These are phyloP conservation scores for Hypoxylon fragiforme DNA, from an alignment of 495 filamentous ascomycete genomes.

Conservation along the genomic window DNA sequence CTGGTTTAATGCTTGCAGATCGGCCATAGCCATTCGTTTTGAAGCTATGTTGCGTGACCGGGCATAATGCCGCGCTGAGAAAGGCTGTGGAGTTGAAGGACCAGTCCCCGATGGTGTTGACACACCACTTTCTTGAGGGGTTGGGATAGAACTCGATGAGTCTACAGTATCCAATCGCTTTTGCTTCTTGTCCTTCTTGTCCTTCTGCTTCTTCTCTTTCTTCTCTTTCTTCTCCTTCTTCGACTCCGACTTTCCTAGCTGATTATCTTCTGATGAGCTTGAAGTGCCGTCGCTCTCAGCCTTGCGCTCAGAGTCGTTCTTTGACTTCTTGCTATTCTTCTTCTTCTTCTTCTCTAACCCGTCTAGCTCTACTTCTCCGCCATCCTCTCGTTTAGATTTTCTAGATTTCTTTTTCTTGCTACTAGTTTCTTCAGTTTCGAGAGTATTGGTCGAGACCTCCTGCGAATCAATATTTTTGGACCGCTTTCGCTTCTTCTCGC, in stretches of 20 bases:
- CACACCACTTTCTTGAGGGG: constrained; percentile 20
- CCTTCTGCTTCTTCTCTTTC: constrained; percentile 53
- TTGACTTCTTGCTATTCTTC: constrained; percentile 38
- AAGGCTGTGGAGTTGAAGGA: constrained; percentile 22
- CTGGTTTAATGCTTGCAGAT: constrained; percentile 30
- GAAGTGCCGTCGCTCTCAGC: constrained; percentile 1
- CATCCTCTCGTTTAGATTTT: constrained; percentile 42
- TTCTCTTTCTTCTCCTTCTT: constrained; percentile 50
- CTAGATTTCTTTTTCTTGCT: constrained; percentile 38
- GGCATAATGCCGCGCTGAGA: constrained; percentile 18
- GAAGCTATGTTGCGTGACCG: constrained; percentile 32
- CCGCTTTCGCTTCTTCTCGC: constrained; percentile 45
- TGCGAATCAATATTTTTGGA: constrained; percentile 32
- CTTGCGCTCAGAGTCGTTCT: constrained; percentile 14
- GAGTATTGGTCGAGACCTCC: constrained; percentile 1
- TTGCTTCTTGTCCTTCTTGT: constrained; percentile 50
- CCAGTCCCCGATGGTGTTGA: constrained; percentile 23
- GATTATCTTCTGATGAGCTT: constrained; percentile 14
- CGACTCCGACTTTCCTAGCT: constrained; percentile 29
- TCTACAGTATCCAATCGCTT: constrained; percentile 31
- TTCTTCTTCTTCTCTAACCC: constrained; percentile 30
- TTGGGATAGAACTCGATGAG: constrained; percentile 10
- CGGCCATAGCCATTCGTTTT: constrained; percentile 30
- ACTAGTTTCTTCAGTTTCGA: constrained; percentile 36
- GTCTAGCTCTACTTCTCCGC: constrained; percentile 27